Conservation (phyloP, 1,139 yeast species). For the Blastobotrys raffinosifermentans region DNA sequence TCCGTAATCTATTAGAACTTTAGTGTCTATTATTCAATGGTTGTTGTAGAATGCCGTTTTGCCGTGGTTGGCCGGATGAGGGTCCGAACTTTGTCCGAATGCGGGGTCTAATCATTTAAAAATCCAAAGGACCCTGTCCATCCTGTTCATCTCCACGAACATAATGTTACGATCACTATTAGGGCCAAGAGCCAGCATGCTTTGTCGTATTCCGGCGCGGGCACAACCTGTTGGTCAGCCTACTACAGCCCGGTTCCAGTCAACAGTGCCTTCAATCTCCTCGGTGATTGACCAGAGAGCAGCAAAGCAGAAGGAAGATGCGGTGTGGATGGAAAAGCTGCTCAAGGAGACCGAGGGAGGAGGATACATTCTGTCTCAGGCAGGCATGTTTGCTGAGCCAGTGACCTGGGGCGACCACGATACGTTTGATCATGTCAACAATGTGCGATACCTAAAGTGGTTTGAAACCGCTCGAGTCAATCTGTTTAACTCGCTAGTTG, state of each 20-base stretch:
- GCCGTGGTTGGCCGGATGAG: background rate
- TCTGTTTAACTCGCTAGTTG: constrained; percentile 17
- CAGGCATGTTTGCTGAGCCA: constrained; percentile 1
- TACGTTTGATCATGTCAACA: constrained; percentile 31
- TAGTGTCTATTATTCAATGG: background rate
- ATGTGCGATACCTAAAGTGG: constrained; percentile 32
- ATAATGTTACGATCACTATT: background rate
- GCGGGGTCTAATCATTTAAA: background rate
- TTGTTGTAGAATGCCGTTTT: background rate
- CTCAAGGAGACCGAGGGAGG: constrained; percentile 13
- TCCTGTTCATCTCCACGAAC: background rate
- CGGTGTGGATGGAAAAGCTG: constrained; percentile 24
- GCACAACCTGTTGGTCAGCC: background rate
- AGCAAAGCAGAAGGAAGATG: constrained; percentile 5
- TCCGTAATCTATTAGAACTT: background rate
- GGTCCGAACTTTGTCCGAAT: background rate
- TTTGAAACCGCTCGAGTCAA: constrained; percentile 34
- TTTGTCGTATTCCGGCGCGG: background rate
- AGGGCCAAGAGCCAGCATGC: background rate
- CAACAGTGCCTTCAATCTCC: background rate
- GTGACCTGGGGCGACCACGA: constrained; percentile 18
- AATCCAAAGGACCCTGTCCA: background rate
- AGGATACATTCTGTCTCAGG: constrained; percentile 2
- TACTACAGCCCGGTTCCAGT: background rate
- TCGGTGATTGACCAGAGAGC: background rate